Evolutionary conservation across 1,284 basidiomycete genomes (phyloP), one percentile per base, ranked within the genome.

Genomic region (Pascua sp.): DNA sequence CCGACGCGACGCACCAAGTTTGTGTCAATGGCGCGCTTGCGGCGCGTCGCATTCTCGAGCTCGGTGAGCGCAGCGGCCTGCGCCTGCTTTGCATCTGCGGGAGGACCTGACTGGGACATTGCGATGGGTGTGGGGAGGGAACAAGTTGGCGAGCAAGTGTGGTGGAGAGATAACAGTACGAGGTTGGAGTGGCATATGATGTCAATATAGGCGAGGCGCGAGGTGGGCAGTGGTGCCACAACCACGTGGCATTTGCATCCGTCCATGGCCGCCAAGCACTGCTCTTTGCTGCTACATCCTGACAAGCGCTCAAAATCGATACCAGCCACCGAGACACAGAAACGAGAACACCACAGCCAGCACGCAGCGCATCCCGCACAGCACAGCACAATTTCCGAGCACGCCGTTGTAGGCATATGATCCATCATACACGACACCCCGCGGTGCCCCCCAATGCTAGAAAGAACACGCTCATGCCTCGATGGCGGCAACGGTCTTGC

Each of bases 401-500:
- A 43, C 42, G 17, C 15, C 42, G 17, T n/a, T 43, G 42, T 43
- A 65, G 64, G 67, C 59, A 72, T 68, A 64, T 63, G 61, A 72
- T 69, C 67, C 67, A 70, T 72, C 68, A 69, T 71, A 72, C 69
- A 72, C 65, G 63, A 66, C 66, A 70, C 66, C 62, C 48, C 61
- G 53, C 58, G 58, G 57, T 59, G 58, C 65, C 51, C 55, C 57
- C 56, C 57, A 64, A 58, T 59, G 58, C 66, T 60, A 59, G 54
- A 57, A 38, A 52, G 49, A 55, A 42, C 66, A 53, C 56, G 53
- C 61, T 68, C 73, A 79, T 64, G 75, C 76, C 73, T 79, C 77
- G 61, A 79, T 79, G 59, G 76, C 76, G 49, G 70, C 66, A 59
- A 75, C 66, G 60, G 68, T 76, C 75, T 77, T 74, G 58, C 68